Conservation (phyloP, 306 rosid species). For the Trifolium subterraneum region DNA sequence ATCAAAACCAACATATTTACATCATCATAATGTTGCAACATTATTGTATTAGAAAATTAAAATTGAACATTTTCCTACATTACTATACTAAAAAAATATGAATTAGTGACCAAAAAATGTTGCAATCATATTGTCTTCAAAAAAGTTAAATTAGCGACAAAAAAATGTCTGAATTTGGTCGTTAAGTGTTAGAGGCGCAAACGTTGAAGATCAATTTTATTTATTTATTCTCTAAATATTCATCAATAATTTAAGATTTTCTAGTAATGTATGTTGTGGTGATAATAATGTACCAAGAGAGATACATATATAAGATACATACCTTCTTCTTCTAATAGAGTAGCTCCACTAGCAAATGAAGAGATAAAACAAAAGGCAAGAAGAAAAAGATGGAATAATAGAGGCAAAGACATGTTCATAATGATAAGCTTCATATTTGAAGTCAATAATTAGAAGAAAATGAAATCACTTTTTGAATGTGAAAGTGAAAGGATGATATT, state of each 20-base stretch:
- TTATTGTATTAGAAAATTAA: neutral
- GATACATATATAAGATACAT: neutral
- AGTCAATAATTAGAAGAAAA: neutral
- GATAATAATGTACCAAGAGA: neutral
- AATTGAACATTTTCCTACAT: too few relatives aligned
- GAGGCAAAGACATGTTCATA: constrained; percentile 27
- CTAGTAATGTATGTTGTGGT: neutral
- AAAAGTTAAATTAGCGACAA: too few relatives aligned
- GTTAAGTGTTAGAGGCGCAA: neutral
- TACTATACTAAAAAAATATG: neutral
- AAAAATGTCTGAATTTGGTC: too few relatives aligned
- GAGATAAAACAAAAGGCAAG: constrained; percentile 28
- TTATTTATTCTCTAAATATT: neutral
- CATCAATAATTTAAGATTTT: neutral
- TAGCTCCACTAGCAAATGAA: constrained; percentile 39
- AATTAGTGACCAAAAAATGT: neutral
- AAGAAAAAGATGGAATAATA: constrained; percentile 26
- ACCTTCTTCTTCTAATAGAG: constrained; percentile 43
- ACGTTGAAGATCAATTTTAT: neutral
- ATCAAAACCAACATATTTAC: constrained; percentile 1
- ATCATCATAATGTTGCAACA: neutral
- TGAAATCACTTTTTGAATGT: neutral
- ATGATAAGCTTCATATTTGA: constrained; percentile 20
- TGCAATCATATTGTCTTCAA: too few relatives aligned
- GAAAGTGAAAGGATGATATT: neutral